Evolutionary conservation across 768 basidiomycete genomes (phyloP).

Genomic region (Lactarius quietus): DNA sequence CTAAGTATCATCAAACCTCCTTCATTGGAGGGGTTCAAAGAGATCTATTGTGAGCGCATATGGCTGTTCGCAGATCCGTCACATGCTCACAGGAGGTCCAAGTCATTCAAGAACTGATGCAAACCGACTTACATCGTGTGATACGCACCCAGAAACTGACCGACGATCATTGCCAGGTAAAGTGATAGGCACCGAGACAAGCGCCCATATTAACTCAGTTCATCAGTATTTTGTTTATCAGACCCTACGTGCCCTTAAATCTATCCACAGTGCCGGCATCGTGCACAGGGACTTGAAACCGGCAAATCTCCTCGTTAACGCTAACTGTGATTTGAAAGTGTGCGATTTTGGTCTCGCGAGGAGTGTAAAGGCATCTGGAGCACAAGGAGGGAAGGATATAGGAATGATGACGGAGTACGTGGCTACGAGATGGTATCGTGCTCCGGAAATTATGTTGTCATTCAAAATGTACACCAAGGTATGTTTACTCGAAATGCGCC

Average conservation of each 20-base stretch:
- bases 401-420: conserved; percentile 83
- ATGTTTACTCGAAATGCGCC: conserved; percentile 10
- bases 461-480: conserved; percentile 88
- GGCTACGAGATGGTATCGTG: conserved; percentile 90
- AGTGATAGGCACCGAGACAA: conserved; percentile 10
- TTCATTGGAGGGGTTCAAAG: conserved; percentile 71
- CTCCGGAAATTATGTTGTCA: conserved; percentile 92
- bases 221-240: conserved; percentile 79
- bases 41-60: conserved; percentile 67
- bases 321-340: conserved; percentile 86
- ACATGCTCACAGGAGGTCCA: conserved; percentile 16
- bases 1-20: conserved; percentile 86
- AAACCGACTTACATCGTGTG: conserved; percentile 87
- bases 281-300: conserved; percentile 79
- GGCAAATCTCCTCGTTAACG: conserved; percentile 83
- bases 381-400: conserved; percentile 54
- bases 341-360: conserved; percentile 87
- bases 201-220: conserved; percentile 21
- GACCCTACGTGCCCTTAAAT: conserved; percentile 82
- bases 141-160: conserved; percentile 87
- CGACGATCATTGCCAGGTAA: conserved; percentile 83
- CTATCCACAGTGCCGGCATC: conserved; percentile 84
- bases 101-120: conserved; percentile 88
- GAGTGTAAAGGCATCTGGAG: conserved; percentile 52
- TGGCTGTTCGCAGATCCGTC: not conserved